Conservation (phyloP, 805 yeast genomes). For the Huiozyma sinensis region DNA sequence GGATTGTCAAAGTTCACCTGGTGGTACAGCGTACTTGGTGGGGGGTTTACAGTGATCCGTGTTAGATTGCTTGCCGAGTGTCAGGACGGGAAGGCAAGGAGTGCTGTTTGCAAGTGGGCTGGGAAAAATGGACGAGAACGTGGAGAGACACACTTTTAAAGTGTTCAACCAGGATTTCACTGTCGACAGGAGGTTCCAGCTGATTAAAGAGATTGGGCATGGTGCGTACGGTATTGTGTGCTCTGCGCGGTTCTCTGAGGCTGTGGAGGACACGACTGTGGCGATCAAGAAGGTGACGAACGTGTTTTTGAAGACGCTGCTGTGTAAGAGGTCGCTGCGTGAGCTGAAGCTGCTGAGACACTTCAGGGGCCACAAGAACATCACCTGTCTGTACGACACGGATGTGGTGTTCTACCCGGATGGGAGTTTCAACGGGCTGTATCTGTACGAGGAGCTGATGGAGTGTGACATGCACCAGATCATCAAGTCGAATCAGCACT, state of each 20-base stretch:
- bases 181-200: constrained; percentile 78
- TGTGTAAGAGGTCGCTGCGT: constrained; percentile 84
- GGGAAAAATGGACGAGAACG: constrained; percentile 18
- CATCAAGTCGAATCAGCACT: constrained; percentile 83
- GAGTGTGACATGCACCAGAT: constrained; percentile 98
- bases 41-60: too few relatives aligned
- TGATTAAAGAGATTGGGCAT: constrained; percentile 90
- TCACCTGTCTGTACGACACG: constrained; percentile 87
- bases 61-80: too few relatives aligned
- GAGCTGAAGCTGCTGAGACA: constrained; percentile 85
- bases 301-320: constrained; percentile 79
- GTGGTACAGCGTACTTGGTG: too few relatives aligned
- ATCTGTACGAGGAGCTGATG: constrained; percentile 92
- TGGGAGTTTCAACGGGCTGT: constrained; percentile 77
- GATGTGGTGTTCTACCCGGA: constrained; percentile 67
- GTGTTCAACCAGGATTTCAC: constrained; percentile 87
- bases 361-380: constrained; percentile 92
- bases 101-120: background rate
- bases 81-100: too few relatives aligned
- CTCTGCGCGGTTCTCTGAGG: constrained; percentile 72
- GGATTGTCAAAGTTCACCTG: too few relatives aligned
- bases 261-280: constrained; percentile 58
- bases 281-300: constrained; percentile 96
- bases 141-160: constrained; percentile 41
- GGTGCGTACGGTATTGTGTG: constrained; percentile 98